Evolutionary conservation across 768 basidiomycete genomes (phyloP).

Genomic region (Auriculariales sp.): DNA sequence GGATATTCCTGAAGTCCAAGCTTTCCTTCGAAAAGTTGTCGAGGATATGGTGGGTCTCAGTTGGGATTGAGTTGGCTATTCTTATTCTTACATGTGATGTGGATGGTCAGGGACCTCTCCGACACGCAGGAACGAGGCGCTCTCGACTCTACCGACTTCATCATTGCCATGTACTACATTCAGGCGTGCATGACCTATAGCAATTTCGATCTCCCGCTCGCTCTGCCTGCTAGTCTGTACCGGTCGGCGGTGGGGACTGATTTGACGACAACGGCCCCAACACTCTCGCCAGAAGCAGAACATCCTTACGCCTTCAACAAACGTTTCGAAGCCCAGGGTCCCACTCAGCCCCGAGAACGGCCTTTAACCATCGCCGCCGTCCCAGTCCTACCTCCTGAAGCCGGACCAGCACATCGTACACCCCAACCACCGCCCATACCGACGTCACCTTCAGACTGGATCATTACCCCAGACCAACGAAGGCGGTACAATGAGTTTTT

Average conservation of each 20-base stretch:
- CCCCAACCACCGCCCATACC: background rate
- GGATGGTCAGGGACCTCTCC: slow-evolving; percentile 89
- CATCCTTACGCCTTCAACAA: slow-evolving; percentile 21
- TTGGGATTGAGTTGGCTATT: too few relatives aligned
- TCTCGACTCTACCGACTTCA: slow-evolving; percentile 84
- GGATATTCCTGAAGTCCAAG: slow-evolving; percentile 84
- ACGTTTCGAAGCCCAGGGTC: slow-evolving; percentile 10
- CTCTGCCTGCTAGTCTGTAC: slow-evolving; percentile 72
- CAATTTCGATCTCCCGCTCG: slow-evolving; percentile 51
- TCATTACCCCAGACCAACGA: slow-evolving; percentile 72
- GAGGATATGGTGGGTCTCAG: slow-evolving; percentile 67
- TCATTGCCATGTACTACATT: slow-evolving; percentile 92
- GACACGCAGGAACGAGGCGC: slow-evolving; percentile 86
- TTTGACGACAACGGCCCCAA: slow-evolving; percentile 42
- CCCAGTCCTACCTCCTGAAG: slow-evolving; percentile 6
- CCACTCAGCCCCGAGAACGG: slow-evolving; percentile 4
- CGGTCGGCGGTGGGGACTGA: slow-evolving; percentile 50
- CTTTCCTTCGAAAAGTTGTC: slow-evolving; percentile 75
- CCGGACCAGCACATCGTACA: background rate
- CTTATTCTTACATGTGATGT: background rate
- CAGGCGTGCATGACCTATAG: slow-evolving; percentile 80
- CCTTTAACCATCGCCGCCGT: slow-evolving; percentile 2
- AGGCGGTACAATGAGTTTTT: slow-evolving; percentile 65
- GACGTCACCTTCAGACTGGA: slow-evolving; percentile 51
- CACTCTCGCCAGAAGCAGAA: slow-evolving; percentile 6